Evolutionary conservation across 78 protist species (phyloP).

Genomic region (Speleostelium caveatum): DNA sequence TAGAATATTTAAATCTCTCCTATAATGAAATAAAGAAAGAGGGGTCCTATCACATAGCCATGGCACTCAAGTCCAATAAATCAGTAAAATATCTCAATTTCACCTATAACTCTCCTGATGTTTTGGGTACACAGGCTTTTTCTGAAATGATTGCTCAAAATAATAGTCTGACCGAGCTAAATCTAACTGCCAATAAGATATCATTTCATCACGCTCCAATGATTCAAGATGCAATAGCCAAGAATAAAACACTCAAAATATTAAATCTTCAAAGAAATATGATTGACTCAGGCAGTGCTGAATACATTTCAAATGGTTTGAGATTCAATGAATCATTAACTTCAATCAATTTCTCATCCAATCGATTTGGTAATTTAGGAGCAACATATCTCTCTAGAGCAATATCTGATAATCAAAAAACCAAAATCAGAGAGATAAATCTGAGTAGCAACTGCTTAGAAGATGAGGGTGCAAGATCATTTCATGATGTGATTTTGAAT

Average conservation of each 20-base stretch:
- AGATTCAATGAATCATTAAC: not conserved
- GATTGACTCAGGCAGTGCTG: constrained; percentile 12
- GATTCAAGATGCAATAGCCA: not conserved
- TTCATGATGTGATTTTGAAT: not conserved
- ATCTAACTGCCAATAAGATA: constrained; percentile 21
- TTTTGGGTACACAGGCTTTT: constrained; percentile 21
- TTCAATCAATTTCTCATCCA: constrained; percentile 11
- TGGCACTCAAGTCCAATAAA: not conserved
- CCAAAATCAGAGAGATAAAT: not conserved
- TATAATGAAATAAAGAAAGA: constrained; percentile 24
- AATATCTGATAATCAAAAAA: constrained; percentile 2
- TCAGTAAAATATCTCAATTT: constrained; percentile 15
- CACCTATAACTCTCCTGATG: constrained; percentile 8
- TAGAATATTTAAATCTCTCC: constrained; percentile 17
- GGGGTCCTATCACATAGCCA: constrained; percentile 14
- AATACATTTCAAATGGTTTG: constrained; percentile 20
- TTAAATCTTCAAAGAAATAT: constrained; percentile 28
- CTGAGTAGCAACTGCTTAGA: constrained; percentile 41
- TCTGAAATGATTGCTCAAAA: constrained; percentile 33
- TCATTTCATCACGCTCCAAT: not conserved
- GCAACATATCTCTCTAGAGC: constrained; percentile 21
- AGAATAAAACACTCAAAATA: constrained; percentile 7
- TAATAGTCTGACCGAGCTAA: constrained; percentile 22
- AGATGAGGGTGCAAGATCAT: constrained; percentile 54
- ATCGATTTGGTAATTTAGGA: constrained; percentile 39